These are phyloP conservation scores for Phanerodontia chrysosporium DNA, from an alignment of 768 basidiomycete species.

Conservation along the genomic window DNA sequence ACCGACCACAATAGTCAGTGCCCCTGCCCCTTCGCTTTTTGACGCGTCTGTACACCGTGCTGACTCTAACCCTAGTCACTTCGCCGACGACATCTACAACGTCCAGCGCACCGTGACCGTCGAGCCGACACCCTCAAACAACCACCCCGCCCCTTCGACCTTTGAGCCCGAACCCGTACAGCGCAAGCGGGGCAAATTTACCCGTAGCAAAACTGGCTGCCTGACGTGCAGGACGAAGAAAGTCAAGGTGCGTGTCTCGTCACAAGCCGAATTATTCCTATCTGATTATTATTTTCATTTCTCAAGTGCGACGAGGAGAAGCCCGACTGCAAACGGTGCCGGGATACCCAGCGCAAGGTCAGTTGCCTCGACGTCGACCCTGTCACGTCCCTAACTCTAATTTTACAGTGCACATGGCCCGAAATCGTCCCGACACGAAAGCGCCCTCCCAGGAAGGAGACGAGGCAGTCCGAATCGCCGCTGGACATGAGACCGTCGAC, in stretches of 20 bases:
- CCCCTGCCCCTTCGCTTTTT: not conserved
- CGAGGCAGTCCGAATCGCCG: conserved; percentile 37
- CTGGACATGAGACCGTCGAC: conserved; percentile 64
- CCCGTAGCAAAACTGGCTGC: conserved; percentile 91
- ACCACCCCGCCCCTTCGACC: not conserved
- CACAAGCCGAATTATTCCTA: not conserved
- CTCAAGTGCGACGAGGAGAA: conserved; percentile 85
- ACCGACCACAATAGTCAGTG: conserved; percentile 31
- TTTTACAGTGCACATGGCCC: conserved; percentile 69
- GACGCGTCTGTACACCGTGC: not conserved
- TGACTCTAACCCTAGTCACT: not conserved
- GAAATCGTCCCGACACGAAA: conserved; percentile 72
- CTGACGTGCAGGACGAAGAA: conserved; percentile 91
- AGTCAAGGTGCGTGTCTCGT: conserved; percentile 68
- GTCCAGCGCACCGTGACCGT: conserved; percentile 30
- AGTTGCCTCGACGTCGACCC: conserved; percentile 19
- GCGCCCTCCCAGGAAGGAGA: conserved; percentile 50
- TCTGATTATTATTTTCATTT: conserved; percentile 8
- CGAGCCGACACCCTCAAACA: conserved; percentile 29
- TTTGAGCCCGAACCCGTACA: conserved; percentile 45
- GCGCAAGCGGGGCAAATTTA: conserved; percentile 88
- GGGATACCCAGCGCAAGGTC: conserved; percentile 82
- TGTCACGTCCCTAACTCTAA: not conserved
- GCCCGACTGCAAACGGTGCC: conserved; percentile 82
- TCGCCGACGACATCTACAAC: conserved; percentile 2